Percentiles rank a stretch among this genome's conserved stretches.
Conservation (phyloP, 1,284 basidiomycete species). For the Inonotus hispidus region DNA sequence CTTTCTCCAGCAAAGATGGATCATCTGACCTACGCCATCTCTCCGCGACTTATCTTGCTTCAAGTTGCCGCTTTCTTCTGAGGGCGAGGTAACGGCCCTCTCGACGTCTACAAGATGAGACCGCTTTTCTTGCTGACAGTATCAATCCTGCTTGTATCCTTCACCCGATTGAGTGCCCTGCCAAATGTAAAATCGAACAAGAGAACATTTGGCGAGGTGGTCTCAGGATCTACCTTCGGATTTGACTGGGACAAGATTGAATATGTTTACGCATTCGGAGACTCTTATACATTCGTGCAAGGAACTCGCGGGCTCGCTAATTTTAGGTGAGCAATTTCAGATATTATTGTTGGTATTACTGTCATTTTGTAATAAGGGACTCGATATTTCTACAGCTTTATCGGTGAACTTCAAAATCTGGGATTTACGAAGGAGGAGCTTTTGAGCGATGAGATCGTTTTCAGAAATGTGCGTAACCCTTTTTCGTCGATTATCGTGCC, state of each 20-base stretch:
- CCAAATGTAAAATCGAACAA: background rate
- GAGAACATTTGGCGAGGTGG: conserved; percentile 4
- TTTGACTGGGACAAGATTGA: conserved; percentile 38
- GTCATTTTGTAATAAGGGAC: background rate
- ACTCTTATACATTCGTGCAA: conserved; percentile 52
- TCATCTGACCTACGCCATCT: background rate
- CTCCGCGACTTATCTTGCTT: too few species aligned
- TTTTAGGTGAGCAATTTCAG: conserved; percentile 35
- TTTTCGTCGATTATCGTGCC: background rate
- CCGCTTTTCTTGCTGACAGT: background rate
- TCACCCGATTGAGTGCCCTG: background rate
- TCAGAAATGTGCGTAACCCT: conserved; percentile 34
- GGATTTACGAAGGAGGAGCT: conserved; percentile 40
- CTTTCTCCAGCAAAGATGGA: background rate
- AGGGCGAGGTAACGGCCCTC: too few species aligned
- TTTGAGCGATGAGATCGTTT: conserved; percentile 40
- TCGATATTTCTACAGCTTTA: conserved; percentile 33
- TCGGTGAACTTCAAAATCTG: conserved; percentile 41
- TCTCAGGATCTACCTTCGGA: conserved; percentile 7
- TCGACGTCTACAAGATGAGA: too few species aligned
- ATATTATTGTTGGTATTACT: background rate
- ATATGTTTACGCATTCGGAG: conserved; percentile 47
- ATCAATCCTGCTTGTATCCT: background rate
- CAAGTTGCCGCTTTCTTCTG: too few species aligned
- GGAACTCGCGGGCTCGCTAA: conserved; percentile 42